These are phyloP conservation scores for Mrakia gelida DNA, from an alignment of 768 basidiomycete species.

Conservation along the genomic window DNA sequence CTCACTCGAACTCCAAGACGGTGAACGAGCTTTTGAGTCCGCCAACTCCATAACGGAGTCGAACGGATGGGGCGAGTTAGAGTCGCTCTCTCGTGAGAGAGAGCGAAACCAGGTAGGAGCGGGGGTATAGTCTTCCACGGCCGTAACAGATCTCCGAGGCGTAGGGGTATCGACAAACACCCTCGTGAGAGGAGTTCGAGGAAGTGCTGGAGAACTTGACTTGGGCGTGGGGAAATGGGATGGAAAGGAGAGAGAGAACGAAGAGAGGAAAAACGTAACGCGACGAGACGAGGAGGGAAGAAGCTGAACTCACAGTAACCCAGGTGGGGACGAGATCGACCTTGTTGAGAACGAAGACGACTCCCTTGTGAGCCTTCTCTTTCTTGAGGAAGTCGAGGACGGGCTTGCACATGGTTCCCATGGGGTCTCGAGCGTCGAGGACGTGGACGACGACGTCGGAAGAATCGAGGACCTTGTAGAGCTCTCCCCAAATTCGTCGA, in stretches of 20 bases:
- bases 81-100: constrained; percentile 27
- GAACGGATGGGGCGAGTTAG: constrained; percentile 32
- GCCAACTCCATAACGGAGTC: constrained; percentile 31
- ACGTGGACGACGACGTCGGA: constrained; percentile 94
- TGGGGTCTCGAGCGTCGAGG: constrained; percentile 88
- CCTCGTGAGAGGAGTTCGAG: constrained; percentile 5
- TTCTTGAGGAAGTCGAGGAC: constrained; percentile 89
- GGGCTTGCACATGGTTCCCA: constrained; percentile 91
- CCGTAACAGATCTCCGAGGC: constrained; percentile 49
- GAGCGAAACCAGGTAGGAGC: constrained; percentile 40
- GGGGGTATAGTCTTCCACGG: constrained; percentile 51
- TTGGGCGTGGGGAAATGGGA: constrained; percentile 46
- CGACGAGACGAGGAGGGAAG: not conserved
- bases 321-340: constrained; percentile 97
- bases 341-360: constrained; percentile 95
- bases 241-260: not conserved
- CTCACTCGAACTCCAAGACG: constrained; percentile 44
- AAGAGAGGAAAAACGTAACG: constrained; percentile 15
- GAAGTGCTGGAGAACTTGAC: constrained; percentile 47
- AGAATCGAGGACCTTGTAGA: constrained; percentile 99
- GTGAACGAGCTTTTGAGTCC: constrained; percentile 38
- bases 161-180: not conserved
- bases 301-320: constrained; percentile 75
- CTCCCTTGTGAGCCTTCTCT: constrained; percentile 95
- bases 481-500: constrained; percentile 89